Base-by-base conservation (phyloP, 2,329 filamentous ascomycete genomes). In the Aaosphaeria arxii region DNA sequence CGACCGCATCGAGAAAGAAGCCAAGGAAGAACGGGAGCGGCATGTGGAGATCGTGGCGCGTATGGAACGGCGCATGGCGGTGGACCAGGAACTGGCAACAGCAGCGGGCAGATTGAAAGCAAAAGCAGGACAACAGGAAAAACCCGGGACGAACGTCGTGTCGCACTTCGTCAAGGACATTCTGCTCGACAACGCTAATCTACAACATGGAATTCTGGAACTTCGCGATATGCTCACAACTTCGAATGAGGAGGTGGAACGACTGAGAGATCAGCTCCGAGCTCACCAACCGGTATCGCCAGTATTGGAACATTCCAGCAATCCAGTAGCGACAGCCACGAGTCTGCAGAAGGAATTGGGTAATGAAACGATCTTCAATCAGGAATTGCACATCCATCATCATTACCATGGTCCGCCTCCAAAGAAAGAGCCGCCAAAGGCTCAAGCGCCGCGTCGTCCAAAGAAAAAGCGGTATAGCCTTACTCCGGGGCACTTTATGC, bases 131-230 rank as follows among this genome's bases (percentile, higher is more conserved):
- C 17, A 24, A 24, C 78, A 80, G 4, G 78, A 81, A 30, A 81
- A 81, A 56, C 76, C 74, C 47, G 79, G 82, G 7, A 83, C 78
- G 52, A 85, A 77, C 49, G 89, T 95, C 35, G 89, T 97, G n/a
- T 91, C 89, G 17, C 89, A 95, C 64, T 97, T 99, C 59, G 94
- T 99, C 47, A 90, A 91, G 57, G 94, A 97, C 67, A 88, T 99
- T 47, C 77, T 99, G 13, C 87, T 95, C 62, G 94, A 99, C 69
- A 99, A 99, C 64, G 90, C 91, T 7, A 96, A 90, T 58, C 75
- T 99, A 40, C 94, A 99, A 68, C 80, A 94, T 53, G 91, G 91
- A 11, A 95, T 97, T 50, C 83, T 91, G 45, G 94, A 99, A 73
- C 74, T 99, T 42, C 82, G 91, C 13, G 91, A 96, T 66, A 86